phyloP scores from a whole-genome alignment of 345 rosid genomes.

The Populus nigra region DNA sequence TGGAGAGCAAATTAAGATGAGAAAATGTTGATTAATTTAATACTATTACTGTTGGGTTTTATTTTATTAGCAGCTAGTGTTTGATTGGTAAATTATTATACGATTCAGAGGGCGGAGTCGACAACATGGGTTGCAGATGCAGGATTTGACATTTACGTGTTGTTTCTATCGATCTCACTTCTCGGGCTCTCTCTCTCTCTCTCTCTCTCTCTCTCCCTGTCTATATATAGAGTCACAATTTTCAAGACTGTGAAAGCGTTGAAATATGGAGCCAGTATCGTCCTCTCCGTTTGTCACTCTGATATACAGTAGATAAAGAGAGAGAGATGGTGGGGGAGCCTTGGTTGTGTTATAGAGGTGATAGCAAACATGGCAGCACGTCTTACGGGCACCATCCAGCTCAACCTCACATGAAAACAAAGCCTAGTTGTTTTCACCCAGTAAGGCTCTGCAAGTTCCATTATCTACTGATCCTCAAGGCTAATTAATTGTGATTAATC shows the following conservation, averaged over 20 bases:
- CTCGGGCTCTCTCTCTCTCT: conserved; percentile 12
- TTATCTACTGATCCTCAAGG: not conserved
- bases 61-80: not conserved
- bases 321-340: conserved; percentile 15
- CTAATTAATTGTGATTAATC: not conserved
- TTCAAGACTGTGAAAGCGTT: conserved; percentile 59
- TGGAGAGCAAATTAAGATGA: not conserved
- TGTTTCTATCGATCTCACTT: conserved; percentile 36
- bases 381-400: conserved; percentile 45
- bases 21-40: not conserved
- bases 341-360: not conserved
- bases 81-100: not conserved
- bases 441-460: not conserved
- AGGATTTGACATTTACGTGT: conserved; percentile 70
- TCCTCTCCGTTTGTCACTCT: conserved; percentile 88
- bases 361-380: conserved; percentile 39
- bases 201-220: conserved; percentile 9
- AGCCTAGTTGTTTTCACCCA: not conserved
- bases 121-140: conserved; percentile 57
- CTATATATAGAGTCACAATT: conserved; percentile 39
- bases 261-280: conserved; percentile 80
- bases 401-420: conserved; percentile 21
- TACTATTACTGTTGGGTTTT: not conserved
- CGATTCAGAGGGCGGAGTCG: conserved; percentile 20
- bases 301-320: conserved; percentile 41